Conservation (phyloP, 768 basidiomycete species). For the Macrolepiota fuliginosa region DNA sequence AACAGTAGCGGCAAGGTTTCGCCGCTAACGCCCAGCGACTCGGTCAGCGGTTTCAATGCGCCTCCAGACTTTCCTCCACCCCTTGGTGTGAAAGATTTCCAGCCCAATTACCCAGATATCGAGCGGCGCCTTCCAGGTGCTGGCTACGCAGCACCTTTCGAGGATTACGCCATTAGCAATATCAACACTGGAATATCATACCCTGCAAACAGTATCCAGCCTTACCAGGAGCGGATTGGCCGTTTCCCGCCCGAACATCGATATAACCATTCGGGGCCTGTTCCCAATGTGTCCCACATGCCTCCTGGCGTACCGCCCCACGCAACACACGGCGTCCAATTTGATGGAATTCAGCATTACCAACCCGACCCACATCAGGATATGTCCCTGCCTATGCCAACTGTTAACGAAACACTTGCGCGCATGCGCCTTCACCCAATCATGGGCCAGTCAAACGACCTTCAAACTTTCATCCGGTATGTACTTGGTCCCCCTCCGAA, state of each 20-base stretch:
- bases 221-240: constrained; percentile 55
- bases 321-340: constrained; percentile 51
- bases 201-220: constrained; percentile 48
- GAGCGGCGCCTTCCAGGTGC: constrained; percentile 41
- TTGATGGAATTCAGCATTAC: constrained; percentile 63
- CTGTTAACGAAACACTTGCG: constrained; percentile 59
- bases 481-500: constrained; percentile 14
- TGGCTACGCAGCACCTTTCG: constrained; percentile 22
- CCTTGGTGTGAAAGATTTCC: constrained; percentile 54
- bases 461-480: constrained; percentile 80
- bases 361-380: constrained; percentile 51
- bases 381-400: constrained; percentile 58
- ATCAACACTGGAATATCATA: constrained; percentile 48
- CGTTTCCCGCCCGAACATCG: constrained; percentile 55
- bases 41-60: constrained; percentile 55
- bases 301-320: constrained; percentile 65
- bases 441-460: constrained; percentile 64
- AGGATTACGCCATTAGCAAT: constrained; percentile 56
- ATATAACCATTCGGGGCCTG: constrained; percentile 43
- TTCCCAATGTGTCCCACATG: constrained; percentile 46
- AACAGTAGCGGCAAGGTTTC: constrained; percentile 69
- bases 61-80: constrained; percentile 48
- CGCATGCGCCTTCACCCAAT: constrained; percentile 63
- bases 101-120: constrained; percentile 55
- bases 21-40: constrained; percentile 69